Percentiles rank a stretch among this genome's conserved stretches.
phyloP scores from a whole-genome alignment of 768 basidiomycete species.

The Trametes cinnabarina region DNA sequence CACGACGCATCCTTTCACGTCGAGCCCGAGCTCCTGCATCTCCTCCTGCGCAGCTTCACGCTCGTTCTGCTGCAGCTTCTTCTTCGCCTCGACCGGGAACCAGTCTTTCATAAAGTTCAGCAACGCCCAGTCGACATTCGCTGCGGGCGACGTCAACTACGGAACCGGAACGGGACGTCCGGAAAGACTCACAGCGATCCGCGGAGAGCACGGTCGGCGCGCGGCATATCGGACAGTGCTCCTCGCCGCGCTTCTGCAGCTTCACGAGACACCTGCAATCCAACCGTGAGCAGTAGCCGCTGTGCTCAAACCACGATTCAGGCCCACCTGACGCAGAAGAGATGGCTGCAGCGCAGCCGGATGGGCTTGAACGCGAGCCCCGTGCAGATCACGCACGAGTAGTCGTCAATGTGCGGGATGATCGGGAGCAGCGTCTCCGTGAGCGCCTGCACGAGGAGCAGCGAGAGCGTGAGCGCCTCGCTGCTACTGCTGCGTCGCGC shows the following conservation, averaged over 20 bases:
- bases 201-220: slow-evolving; percentile 74
- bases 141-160: slow-evolving; percentile 34
- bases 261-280: slow-evolving; percentile 72
- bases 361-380: slow-evolving; percentile 92
- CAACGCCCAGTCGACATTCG: slow-evolving; percentile 76
- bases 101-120: slow-evolving; percentile 88
- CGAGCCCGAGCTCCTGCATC: slow-evolving; percentile 60
- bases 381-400: slow-evolving; percentile 84
- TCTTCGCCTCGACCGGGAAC: slow-evolving; percentile 82
- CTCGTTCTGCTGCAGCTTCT: slow-evolving; percentile 74
- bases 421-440: slow-evolving; percentile 80
- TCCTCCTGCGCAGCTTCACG: slow-evolving; percentile 71
- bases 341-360: slow-evolving; percentile 73
- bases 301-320: background rate
- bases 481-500: background rate
- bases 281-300: background rate
- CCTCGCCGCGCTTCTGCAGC: slow-evolving; percentile 80
- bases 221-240: slow-evolving; percentile 83
- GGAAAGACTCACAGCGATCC: slow-evolving; percentile 57
- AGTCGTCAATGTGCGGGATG: slow-evolving; percentile 79
- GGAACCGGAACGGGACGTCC: background rate
- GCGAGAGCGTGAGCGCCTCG: slow-evolving; percentile 44
- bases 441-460: slow-evolving; percentile 76
- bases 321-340: slow-evolving; percentile 64
- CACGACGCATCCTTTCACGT: slow-evolving; percentile 24